Percentiles rank a stretch among this genome's conserved stretches.
Conservation (phyloP, 345 rosid genomes). For the Cardamine resedifolia region DNA sequence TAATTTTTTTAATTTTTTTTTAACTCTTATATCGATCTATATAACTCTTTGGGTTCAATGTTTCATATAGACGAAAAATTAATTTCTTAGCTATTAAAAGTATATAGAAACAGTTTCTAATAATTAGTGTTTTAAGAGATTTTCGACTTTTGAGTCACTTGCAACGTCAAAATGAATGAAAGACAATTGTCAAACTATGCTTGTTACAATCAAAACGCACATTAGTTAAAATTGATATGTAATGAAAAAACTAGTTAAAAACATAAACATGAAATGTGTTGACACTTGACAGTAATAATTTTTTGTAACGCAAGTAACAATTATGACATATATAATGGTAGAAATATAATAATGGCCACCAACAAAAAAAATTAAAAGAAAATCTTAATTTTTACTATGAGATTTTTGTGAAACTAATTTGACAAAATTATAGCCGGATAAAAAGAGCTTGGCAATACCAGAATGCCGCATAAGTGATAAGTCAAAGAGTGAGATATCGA, state of each 20-base stretch:
- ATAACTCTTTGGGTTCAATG: not conserved
- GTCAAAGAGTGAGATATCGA: slow-evolving; percentile 28
- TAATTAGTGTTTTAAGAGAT: not conserved
- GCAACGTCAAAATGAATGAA: slow-evolving; percentile 3
- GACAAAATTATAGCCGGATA: slow-evolving; percentile 7
- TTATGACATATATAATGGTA: not conserved
- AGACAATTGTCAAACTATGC: slow-evolving; percentile 8
- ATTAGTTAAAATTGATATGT: not conserved
- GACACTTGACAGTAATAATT: slow-evolving; percentile 5
- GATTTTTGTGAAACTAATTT: not conserved
- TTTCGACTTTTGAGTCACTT: not conserved
- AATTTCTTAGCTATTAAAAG: not conserved
- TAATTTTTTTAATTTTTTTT: too few species aligned
- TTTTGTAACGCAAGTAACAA: slow-evolving; percentile 21
- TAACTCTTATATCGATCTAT: not conserved
- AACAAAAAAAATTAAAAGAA: not conserved
- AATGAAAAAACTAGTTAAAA: not conserved
- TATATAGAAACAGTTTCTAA: not conserved
- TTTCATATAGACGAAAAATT: not conserved
- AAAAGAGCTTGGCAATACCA: not conserved
- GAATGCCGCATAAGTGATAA: slow-evolving; percentile 25
- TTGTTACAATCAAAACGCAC: slow-evolving; percentile 5
- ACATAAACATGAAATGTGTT: not conserved
- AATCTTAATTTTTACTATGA: not conserved
- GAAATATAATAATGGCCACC: not conserved